Base-by-base conservation (phyloP, 805 yeast genomes). In the Saccharomycopsis olivae region DNA sequence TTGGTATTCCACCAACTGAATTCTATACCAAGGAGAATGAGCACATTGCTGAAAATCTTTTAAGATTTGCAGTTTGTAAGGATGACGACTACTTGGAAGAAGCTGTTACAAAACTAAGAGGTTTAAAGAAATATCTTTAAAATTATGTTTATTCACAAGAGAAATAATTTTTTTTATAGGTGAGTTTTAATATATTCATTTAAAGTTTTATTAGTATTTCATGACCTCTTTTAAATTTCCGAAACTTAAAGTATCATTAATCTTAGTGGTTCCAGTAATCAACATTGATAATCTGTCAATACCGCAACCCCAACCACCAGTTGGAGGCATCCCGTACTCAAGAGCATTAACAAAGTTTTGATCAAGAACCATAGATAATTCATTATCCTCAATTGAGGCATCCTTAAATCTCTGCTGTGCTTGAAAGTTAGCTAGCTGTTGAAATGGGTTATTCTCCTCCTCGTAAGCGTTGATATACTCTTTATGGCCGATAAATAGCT, bases 221-320 rank as follows among this genome's bases (percentile, higher is more conserved):
- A 70, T 56, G 5, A 83, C 92, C 56, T 82, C 88, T 27, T 73
- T 71, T 3, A 86, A 52, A 35, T 71, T 72, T 0, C 95, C 95
- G 58, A 86, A 86, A 0, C 80, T 63, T 25, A 86, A 57, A 1
- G 86, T 94, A 10, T 73, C 72, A 39, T 80, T 89, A 14, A 92
- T 87, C 21, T 95, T 64, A 16, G 62, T 62, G 30, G 69, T 59
- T 0, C 73, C 78, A 3, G 81, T 69, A 24, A 89, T 60, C 15
- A 85, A 57, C 96, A 89, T 86, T 38, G 78, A 76, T 58, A 89
- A 62, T 72, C 98, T 82, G 67, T 89, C 98, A 53, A 89, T 88
- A 74, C 98, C 98, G 68, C 95, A 81, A 54, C 98, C 98, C 97
- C 97, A 89, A 53, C 98, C 98, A 63, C 94, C 97, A 53, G 97